Evolutionary conservation across 2,329 filamentous ascomycete genomes (phyloP), one percentile per base, ranked within the genome.

Genomic region (Beauveria scarabaeidicola): DNA sequence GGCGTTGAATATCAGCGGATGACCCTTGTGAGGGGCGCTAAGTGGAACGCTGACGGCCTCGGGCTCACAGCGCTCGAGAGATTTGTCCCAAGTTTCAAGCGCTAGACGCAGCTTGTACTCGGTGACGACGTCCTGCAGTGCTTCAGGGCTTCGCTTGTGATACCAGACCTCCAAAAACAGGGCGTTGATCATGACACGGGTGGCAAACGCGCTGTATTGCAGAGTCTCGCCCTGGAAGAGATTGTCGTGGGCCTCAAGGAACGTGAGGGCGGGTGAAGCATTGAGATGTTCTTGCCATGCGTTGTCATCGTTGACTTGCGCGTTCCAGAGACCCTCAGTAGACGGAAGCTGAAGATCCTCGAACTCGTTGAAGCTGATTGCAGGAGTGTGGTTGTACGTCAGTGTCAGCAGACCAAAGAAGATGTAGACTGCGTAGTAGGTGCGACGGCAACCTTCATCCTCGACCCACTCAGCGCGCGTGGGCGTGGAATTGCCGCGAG

Each of bases 81-180:
- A 97, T 76, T 90, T 95, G 79, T 97, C 91, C 94, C 94, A 99
- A n/a, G 93, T 97, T 77, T 97, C 93, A 58, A 99, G 80, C 54
- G 94, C 94, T 57, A 97, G 84, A 60, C 94, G 86, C 63, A 99
- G 87, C 80, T 97, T 97, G 82, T 96, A 97, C 76, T 97, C 94
- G 3, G 93, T 96, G 48, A 97, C 93, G 43, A 97, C 92, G 70
- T 97, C 93, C 75, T 97, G 94, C 44, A 97, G 80, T 54, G 93
- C 92, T 72, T 97, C 92, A n/a, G 93, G 93, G 73, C 91, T 97
- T 69, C 94, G 90, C 83, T 97, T 97, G 78, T 97, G 91, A 71
- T 96, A 96, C 94, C 94, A 99, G 3, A 97, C 93, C 74, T 97
- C 94, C 52, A 99, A 82, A 80, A 97, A 99, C 64, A 99, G 81